phyloP scores from a whole-genome alignment of 2,329 filamentous ascomycete genomes.

The Pseudogymnoascus destructans region DNA sequence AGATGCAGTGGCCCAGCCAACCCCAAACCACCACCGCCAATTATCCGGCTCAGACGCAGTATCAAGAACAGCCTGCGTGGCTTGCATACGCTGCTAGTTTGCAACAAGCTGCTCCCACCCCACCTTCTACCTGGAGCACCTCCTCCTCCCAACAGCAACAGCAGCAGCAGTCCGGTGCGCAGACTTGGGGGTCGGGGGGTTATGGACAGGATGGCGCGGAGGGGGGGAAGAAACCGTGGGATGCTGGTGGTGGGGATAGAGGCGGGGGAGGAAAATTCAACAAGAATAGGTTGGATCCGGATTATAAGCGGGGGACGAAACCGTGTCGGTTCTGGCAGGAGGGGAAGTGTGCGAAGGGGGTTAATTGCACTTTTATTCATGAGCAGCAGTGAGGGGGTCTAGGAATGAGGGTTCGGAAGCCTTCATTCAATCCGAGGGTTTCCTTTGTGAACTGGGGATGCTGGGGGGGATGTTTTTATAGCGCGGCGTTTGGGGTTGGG shows the following conservation, averaged over 20 bases:
- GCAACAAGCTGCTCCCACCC: background rate
- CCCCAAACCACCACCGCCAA: too few species aligned
- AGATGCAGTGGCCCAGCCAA: background rate
- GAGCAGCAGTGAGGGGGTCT: constrained; percentile 29
- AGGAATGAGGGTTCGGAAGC: too few species aligned
- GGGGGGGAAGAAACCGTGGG: background rate
- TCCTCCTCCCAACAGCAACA: too few species aligned
- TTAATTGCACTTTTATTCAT: constrained; percentile 62
- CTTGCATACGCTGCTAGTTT: background rate
- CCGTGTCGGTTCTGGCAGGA: constrained; percentile 58
- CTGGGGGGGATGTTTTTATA: background rate
- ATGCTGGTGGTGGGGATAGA: constrained; percentile 11
- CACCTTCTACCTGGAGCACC: too few species aligned
- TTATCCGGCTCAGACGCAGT: background rate
- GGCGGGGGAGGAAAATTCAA: background rate
- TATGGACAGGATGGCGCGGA: background rate
- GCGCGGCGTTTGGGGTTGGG: background rate
- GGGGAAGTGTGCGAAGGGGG: constrained; percentile 59
- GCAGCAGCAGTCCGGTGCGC: background rate
- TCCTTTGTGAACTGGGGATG: too few species aligned
- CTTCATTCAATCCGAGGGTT: too few species aligned
- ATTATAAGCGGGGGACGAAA: constrained; percentile 46
- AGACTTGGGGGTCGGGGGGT: background rate
- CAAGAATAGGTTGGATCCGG: constrained; percentile 32
- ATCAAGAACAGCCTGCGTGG: background rate